Percentiles rank a stretch among this genome's conserved stretches.
Conservation (phyloP, 495 filamentous ascomycete genomes). For the Aspergillus ellipticus region DNA sequence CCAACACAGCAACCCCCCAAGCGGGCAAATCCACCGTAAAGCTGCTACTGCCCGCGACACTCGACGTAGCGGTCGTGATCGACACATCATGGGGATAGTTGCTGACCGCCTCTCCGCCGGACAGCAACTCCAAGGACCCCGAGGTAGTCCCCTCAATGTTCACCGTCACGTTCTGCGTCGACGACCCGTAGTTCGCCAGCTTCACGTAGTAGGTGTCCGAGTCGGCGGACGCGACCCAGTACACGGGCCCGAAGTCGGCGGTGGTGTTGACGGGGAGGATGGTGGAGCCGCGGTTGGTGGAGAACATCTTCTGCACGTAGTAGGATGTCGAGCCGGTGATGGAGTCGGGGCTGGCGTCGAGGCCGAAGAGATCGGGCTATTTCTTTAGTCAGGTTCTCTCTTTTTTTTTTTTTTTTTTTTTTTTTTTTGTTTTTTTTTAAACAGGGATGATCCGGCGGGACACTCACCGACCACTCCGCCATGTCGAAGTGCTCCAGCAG, state of each 20-base stretch:
- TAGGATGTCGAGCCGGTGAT: constrained; percentile 38
- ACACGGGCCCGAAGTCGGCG: constrained; percentile 49
- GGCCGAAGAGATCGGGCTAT: constrained; percentile 36
- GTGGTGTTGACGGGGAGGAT: constrained; percentile 47
- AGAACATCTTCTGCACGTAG: constrained; percentile 45
- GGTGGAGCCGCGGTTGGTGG: constrained; percentile 50
- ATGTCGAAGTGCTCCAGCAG: constrained; percentile 42
- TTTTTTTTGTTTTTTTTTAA: too few relatives aligned
- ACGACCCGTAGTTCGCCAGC: constrained; percentile 30
- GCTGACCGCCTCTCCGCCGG: too few relatives aligned
- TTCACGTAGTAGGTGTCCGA: constrained; percentile 33
- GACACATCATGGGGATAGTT: constrained; percentile 22
- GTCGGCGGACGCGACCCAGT: constrained; percentile 52
- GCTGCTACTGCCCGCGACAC: too few relatives aligned
- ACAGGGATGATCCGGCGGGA: neutral
- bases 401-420: too few relatives aligned
- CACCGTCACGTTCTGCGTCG: constrained; percentile 22
- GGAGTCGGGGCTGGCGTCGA: constrained; percentile 46
- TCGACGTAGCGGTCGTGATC: constrained; percentile 4
- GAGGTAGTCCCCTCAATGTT: too few relatives aligned
- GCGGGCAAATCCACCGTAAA: constrained; percentile 25
- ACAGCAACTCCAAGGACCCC: too few relatives aligned
- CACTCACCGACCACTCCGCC: constrained; percentile 38
- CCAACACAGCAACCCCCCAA: constrained; percentile 31
- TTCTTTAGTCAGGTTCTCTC: too few relatives aligned